A percentile compares a stretch with the other conserved stretches of the same genome.
phyloP scores from a whole-genome alignment of 73 alveolate genomes.

The Paramecium octaurelia region DNA sequence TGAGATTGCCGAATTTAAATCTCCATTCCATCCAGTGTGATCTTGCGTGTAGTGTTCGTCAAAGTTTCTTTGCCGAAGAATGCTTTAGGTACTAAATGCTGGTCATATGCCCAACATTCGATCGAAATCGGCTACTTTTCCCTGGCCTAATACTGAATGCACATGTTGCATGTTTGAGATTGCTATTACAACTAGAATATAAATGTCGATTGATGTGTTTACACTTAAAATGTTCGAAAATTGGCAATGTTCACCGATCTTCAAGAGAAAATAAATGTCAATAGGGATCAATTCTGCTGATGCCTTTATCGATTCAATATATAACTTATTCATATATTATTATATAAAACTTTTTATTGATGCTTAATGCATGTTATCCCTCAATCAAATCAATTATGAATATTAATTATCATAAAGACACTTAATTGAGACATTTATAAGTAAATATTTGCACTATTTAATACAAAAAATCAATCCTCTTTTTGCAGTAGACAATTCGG shows the following conservation, averaged over 20 bases:
- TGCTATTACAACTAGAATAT: neutral
- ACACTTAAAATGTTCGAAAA: neutral
- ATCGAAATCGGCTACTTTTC: neutral
- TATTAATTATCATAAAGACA: neutral
- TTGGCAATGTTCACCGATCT: neutral
- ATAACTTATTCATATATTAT: constrained; percentile 17
- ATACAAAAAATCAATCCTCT: constrained; percentile 20
- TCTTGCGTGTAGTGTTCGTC: neutral
- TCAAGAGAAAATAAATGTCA: neutral
- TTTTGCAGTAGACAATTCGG: neutral
- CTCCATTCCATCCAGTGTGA: neutral
- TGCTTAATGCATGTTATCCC: neutral
- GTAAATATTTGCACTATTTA: neutral
- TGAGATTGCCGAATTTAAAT: neutral
- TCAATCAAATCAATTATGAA: neutral
- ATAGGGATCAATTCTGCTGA: neutral
- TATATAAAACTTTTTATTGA: neutral
- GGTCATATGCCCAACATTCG: constrained; percentile 45
- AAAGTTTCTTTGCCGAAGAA: neutral
- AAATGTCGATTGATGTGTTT: neutral
- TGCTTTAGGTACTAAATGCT: neutral
- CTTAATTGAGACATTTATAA: neutral
- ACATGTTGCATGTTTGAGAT: neutral
- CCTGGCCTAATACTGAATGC: neutral
- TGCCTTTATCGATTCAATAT: neutral